Evolutionary conservation across 768 basidiomycete species (phyloP).

Genomic region (Trametes maxima): DNA sequence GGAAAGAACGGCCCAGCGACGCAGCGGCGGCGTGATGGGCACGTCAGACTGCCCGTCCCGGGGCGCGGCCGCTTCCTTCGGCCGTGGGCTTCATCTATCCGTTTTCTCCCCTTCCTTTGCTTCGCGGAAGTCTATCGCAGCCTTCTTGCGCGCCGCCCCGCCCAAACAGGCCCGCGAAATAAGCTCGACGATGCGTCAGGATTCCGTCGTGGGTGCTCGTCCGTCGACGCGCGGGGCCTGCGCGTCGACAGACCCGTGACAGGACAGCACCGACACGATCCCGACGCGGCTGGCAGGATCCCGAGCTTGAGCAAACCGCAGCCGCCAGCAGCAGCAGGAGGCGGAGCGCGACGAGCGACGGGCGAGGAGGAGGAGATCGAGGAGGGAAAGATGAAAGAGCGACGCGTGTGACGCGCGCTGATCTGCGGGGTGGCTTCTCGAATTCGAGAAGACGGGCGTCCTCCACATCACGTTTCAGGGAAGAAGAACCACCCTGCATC

Average conservation of each 20-base stretch:
- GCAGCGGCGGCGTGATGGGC: conserved; percentile 3
- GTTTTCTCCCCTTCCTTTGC: conserved; percentile 7
- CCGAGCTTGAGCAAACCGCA: background rate
- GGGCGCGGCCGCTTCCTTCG: background rate
- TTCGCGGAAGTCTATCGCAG: conserved; percentile 1
- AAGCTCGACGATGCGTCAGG: conserved; percentile 10
- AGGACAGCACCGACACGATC: too few relatives aligned
- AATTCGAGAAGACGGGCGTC: conserved; percentile 12
- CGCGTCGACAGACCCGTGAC: too few relatives aligned
- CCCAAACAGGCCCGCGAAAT: background rate
- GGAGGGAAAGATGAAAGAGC: conserved; percentile 18
- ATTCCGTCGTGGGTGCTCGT: background rate
- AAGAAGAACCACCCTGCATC: conserved; percentile 19
- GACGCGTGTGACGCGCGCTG: conserved; percentile 16
- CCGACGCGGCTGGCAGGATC: too few relatives aligned
- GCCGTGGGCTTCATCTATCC: conserved; percentile 12
- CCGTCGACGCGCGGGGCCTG: background rate
- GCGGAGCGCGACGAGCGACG: background rate
- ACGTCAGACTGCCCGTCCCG: conserved; percentile 2
- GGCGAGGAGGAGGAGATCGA: conserved; percentile 4
- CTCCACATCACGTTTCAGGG: conserved; percentile 22
- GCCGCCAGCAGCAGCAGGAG: background rate
- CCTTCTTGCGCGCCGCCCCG: background rate
- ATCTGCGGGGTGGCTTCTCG: conserved; percentile 18
- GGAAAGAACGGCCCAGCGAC: background rate